Evolutionary conservation across 768 basidiomycete species (phyloP), one percentile per base, ranked within the genome.

Genomic region (Hypsizygus marmoreus): DNA sequence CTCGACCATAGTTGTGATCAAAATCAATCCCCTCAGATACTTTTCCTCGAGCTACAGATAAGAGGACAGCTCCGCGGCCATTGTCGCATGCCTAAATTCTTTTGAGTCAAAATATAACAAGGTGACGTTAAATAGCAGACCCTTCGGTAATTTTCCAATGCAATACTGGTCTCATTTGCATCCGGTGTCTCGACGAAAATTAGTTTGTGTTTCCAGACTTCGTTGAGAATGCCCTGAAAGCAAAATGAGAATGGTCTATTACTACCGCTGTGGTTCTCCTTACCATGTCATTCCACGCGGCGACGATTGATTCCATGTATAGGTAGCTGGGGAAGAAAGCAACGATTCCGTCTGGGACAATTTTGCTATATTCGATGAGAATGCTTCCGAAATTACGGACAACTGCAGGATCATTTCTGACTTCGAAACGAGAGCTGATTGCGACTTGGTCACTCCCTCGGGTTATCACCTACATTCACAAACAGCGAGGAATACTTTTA

Each of bases 231-330:
- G 30, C 95, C 95, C 97, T 99, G 59, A 22, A 26, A 34, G 22
- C 1, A 28, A 16, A 26, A 17, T 31, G 4, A 26, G 19, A 24
- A 14, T 28, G 22, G 28, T 16, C 12, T 17, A 35, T 4, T 22
- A 14, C n/a, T n/a, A n/a, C n/a, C n/a, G n/a, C n/a, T 20, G 23
- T 14, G 16, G 35, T 22, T 7, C 12, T 35, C 70, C 86, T 41
- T 63, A 95, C 97, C 97, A 99, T 99, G 66, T 99, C 97, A 61
- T 98, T 97, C 97, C 97, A 99, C n/a, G 97, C 97, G 2, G 94
- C 93, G 9, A 98, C 97, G 48, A 99, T 99, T 17, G 91, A 94
- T 67, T 99, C 97, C 97, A 99, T 99, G 67, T 99, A 99, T 11
- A 99, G 82, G 70, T 99, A 99, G 68, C 91, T 93, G 14, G 97